Evolutionary conservation across 23 red algal genomes (phyloP), one percentile per base, ranked within the genome.

Genomic region (Gracilaria caudata): DNA sequence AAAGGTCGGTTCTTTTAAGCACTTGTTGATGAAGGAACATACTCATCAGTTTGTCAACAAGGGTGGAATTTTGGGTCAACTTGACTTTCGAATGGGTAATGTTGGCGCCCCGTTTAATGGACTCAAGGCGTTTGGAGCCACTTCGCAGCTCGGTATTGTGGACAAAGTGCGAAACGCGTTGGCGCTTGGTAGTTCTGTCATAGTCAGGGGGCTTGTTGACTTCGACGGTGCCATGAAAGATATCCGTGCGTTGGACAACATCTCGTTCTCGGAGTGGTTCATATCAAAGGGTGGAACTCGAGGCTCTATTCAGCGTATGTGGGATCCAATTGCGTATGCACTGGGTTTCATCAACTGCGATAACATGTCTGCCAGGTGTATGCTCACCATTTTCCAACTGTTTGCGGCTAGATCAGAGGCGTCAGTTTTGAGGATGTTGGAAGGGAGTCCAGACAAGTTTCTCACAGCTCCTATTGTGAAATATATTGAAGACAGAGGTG

Each of bases 261-360:
- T 94, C 10, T 89, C 82, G 56, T 98, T 98, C 79, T 68, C 91
- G 0, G 77, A 98, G 20, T 98, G 95, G 95, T 98, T 98, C 79
- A 54, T 81, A 17, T 74, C 77, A 0, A 88, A 94, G 51, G 95
- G 95, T 29, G 95, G 95, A 37, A 82, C 80, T 70, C 82, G 76
- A 2, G 79, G 61, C 28, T 91, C 84, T 37, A 82, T 98, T 26
- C 85, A 98, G 44, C 86, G 90, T 24, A 39, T 98, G 85, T 98
- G 95, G 95, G 87, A 98, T 46, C 95, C 95, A 0, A 94, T 98
- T 80, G 95, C 95, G 26, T 98, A 98, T 68, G 95, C 95, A 19
- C 61, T 98, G 23, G 95, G 95, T 0, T 98, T 98, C 35, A 85
- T 98, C 36, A 79, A 94, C 68, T 98, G 95, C 83, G 86, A 94